Percentiles rank a stretch among this genome's conserved stretches.
Conservation (phyloP, 306 rosid genomes). For the Malus sieversii region DNA sequence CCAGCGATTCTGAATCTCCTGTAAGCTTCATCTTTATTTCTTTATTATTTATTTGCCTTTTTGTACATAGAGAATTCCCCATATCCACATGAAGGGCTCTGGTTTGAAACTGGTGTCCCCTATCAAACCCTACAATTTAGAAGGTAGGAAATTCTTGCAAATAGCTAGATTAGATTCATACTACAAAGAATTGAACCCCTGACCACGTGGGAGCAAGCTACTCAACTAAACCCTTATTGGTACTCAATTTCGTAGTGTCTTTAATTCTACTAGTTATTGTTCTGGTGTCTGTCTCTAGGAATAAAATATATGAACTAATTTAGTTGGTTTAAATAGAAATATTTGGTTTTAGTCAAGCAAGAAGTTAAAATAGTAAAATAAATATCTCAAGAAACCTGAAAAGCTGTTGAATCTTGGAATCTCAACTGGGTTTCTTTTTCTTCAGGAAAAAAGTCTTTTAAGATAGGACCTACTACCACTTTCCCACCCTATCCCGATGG, state of each 20-base stretch:
- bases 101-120: neutral
- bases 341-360: neutral
- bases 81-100: neutral
- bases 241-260: neutral
- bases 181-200: neutral
- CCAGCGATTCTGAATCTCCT: constrained; percentile 75
- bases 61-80: neutral
- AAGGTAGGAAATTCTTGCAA: neutral
- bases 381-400: neutral
- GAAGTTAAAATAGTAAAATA: neutral
- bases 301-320: neutral
- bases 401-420: neutral
- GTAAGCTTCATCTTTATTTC: constrained; percentile 39
- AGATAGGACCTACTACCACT: neutral
- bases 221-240: neutral
- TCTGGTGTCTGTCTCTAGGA: neutral
- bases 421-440: neutral
- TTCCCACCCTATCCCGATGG: neutral
- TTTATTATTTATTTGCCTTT: neutral
- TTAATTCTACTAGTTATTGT: neutral
- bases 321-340: neutral
- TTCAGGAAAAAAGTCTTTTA: neutral
- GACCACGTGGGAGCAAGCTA: neutral
- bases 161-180: neutral
- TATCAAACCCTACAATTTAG: neutral